Conservation (phyloP, 345 rosid genomes). For the Melaleuca quinquenervia region DNA sequence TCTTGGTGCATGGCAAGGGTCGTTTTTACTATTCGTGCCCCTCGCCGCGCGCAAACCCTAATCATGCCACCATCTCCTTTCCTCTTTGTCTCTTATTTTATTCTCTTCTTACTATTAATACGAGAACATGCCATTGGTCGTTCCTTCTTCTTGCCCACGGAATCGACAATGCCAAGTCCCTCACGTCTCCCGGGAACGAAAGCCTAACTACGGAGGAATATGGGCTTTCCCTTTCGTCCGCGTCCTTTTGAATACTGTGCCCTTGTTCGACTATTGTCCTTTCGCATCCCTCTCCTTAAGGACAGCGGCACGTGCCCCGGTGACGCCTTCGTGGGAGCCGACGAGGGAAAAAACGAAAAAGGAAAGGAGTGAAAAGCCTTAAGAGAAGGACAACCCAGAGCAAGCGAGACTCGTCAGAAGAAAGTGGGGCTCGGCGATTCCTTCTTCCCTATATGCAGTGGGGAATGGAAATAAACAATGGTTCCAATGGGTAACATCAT, state of each 20-base stretch:
- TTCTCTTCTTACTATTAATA: neutral
- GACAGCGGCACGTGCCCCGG: neutral
- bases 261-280: neutral
- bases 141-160: neutral
- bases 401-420: neutral
- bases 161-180: neutral
- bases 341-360: neutral
- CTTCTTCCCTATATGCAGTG: neutral
- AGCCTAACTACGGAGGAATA: neutral
- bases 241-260: neutral
- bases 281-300: neutral
- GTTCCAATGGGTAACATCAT: neutral
- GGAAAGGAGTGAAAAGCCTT: neutral
- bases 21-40: neutral
- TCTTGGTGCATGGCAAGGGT: neutral
- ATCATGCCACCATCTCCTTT: neutral
- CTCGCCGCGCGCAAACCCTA: neutral
- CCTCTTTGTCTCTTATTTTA: neutral
- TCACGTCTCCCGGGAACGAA: neutral
- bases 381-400: neutral
- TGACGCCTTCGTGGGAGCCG: neutral
- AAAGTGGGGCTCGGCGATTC: neutral
- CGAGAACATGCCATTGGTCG: neutral
- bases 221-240: neutral
- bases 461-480: neutral